phyloP scores from a whole-genome alignment of 2,329 filamentous ascomycete species.

The Apiospora rasikravindrae region DNA sequence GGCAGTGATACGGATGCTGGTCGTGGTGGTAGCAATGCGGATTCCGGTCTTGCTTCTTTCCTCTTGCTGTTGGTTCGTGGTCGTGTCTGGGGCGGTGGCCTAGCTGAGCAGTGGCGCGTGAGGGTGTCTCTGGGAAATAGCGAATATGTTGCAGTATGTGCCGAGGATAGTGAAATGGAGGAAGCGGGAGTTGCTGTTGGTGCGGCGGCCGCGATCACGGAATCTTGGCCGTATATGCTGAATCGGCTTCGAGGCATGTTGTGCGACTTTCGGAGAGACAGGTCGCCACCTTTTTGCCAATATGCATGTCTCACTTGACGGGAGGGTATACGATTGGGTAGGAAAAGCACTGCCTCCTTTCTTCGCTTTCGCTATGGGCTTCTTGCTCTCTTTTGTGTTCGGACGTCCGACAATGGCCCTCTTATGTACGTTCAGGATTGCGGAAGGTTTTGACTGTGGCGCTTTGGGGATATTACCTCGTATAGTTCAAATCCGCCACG shows the following conservation, averaged over 20 bases:
- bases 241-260: slow-evolving; percentile 10
- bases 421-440: neutral
- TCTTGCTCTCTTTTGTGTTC: neutral
- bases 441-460: slow-evolving; percentile 7
- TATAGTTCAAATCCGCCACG: neutral
- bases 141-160: neutral
- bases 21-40: neutral
- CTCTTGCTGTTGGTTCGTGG: neutral
- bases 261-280: neutral
- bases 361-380: neutral
- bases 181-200: neutral
- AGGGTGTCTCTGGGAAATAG: neutral
- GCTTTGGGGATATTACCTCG: neutral
- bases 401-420: neutral
- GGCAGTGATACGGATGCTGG: slow-evolving; percentile 1
- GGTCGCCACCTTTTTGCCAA: neutral
- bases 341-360: neutral
- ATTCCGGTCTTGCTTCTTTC: neutral
- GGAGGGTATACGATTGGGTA: neutral
- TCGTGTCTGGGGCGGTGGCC: neutral
- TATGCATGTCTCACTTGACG: slow-evolving; percentile 6
- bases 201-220: neutral
- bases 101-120: neutral
- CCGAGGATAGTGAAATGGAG: neutral
- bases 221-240: neutral